These are phyloP conservation scores for Blumeriella jaapii DNA, from an alignment of 2,329 filamentous ascomycete species.

Conservation along the genomic window DNA sequence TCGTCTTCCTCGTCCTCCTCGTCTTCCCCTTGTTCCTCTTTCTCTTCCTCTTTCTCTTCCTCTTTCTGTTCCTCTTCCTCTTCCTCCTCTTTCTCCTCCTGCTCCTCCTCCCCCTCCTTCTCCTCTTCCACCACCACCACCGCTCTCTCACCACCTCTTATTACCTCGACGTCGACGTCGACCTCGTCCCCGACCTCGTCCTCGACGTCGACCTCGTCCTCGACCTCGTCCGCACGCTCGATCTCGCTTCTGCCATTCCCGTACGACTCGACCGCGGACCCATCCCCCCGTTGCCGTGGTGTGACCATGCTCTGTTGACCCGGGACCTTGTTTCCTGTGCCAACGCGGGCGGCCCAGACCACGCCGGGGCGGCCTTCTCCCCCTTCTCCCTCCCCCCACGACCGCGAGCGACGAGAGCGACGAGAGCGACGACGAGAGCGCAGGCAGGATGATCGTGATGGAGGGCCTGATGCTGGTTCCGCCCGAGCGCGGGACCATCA, in stretches of 20 bases:
- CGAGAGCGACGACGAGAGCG: not conserved
- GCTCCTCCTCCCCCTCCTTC: not conserved
- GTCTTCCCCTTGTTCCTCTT: not conserved
- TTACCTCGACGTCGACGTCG: too few species aligned
- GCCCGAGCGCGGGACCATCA: slow-evolving; percentile 40
- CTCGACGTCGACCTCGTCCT: too few species aligned
- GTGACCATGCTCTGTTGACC: too few species aligned
- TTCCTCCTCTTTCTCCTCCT: not conserved
- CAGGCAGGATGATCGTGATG: slow-evolving; percentile 32
- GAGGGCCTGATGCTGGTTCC: slow-evolving; percentile 39
- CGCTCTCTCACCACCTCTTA: too few species aligned
- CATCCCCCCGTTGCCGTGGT: too few species aligned
- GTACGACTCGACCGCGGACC: too few species aligned
- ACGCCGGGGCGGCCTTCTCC: not conserved
- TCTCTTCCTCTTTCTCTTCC: not conserved
- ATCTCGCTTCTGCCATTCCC: too few species aligned
- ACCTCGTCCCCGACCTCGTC: too few species aligned
- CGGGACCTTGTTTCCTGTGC: too few species aligned
- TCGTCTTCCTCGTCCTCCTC: not conserved
- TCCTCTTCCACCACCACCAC: too few species aligned
- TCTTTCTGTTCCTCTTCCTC: not conserved
- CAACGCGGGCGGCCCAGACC: too few species aligned
- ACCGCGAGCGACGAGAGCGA: not conserved
- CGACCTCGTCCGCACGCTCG: too few species aligned
- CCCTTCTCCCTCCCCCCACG: not conserved